A percentile compares a stretch with the other conserved stretches of the same genome.
Conservation (phyloP, 1,139 yeast genomes). For the Yamadazyma spencermartinsiae region DNA sequence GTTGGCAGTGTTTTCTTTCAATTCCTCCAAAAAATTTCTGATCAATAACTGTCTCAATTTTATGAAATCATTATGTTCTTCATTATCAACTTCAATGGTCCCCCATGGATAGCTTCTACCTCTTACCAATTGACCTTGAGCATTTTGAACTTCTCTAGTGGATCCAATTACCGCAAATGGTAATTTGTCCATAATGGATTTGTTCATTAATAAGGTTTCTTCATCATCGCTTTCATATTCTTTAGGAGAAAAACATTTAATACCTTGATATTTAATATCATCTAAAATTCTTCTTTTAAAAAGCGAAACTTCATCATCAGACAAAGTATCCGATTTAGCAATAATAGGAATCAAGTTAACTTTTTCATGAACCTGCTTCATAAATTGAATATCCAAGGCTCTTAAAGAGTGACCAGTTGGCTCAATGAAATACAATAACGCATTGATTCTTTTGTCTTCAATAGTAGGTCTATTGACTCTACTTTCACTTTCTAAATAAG, state of each 20-base stretch:
- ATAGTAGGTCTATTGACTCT: slow-evolving; percentile 76
- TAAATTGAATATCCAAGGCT: slow-evolving; percentile 84
- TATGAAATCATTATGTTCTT: slow-evolving; percentile 90
- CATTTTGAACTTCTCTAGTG: slow-evolving; percentile 67
- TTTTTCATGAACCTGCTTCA: slow-evolving; percentile 86
- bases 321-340: slow-evolving; percentile 91
- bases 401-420: slow-evolving; percentile 95
- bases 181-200: slow-evolving; percentile 64
- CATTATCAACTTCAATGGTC: slow-evolving; percentile 91
- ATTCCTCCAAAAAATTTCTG: slow-evolving; percentile 90
- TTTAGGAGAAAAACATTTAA: slow-evolving; percentile 78
- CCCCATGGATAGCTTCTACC: slow-evolving; percentile 99
- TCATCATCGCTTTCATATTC: slow-evolving; percentile 84
- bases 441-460: slow-evolving; percentile 80
- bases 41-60: slow-evolving; percentile 86
- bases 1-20: slow-evolving; percentile 82
- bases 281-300: slow-evolving; percentile 76
- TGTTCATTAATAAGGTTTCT: slow-evolving; percentile 68
- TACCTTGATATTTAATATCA: slow-evolving; percentile 75
- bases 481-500: slow-evolving; percentile 87
- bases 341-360: slow-evolving; percentile 93
- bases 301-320: slow-evolving; percentile 76
- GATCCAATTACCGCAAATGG: slow-evolving; percentile 98
- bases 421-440: slow-evolving; percentile 86
- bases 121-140: slow-evolving; percentile 80